These are phyloP conservation scores for Metarhizium brunneum DNA, from an alignment of 2,329 filamentous ascomycete species.

Conservation along the genomic window DNA sequence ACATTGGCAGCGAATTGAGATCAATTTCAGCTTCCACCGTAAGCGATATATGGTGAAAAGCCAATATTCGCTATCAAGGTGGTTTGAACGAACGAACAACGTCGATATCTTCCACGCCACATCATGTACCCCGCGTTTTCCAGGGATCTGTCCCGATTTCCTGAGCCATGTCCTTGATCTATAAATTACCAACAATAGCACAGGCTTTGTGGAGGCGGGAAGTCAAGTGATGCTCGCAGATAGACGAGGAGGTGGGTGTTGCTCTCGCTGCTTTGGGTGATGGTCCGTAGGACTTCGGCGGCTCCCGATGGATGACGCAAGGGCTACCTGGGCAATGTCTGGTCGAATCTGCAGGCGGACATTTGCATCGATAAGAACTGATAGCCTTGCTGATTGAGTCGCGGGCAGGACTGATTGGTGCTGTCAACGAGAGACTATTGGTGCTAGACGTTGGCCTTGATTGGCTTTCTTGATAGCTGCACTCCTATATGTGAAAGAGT, in stretches of 20 bases:
- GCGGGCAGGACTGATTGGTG: too few relatives aligned
- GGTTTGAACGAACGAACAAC: too few relatives aligned
- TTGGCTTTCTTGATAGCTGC: too few relatives aligned
- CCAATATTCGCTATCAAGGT: neutral
- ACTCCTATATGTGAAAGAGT: too few relatives aligned
- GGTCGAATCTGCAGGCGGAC: too few relatives aligned
- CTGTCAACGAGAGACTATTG: too few relatives aligned
- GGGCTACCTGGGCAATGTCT: too few relatives aligned
- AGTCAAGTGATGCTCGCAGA: neutral
- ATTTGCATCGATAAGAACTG: too few relatives aligned
- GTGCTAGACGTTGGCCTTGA: too few relatives aligned
- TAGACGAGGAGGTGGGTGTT: neutral
- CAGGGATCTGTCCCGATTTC: neutral
- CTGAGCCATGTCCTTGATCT: neutral
- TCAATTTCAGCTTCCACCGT: neutral
- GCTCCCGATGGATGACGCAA: too few relatives aligned
- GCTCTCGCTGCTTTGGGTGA: neutral
- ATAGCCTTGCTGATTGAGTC: too few relatives aligned
- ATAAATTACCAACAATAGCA: neutral
- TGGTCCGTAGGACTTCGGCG: neutral
- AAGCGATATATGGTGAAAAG: neutral
- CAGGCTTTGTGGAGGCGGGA: neutral
- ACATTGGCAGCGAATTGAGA: neutral
- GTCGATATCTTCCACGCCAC: neutral
- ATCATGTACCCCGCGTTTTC: neutral